Evolutionary conservation across 495 filamentous ascomycete species (phyloP), one percentile per base, ranked within the genome.

Genomic region (Choiromyces venosus): DNA sequence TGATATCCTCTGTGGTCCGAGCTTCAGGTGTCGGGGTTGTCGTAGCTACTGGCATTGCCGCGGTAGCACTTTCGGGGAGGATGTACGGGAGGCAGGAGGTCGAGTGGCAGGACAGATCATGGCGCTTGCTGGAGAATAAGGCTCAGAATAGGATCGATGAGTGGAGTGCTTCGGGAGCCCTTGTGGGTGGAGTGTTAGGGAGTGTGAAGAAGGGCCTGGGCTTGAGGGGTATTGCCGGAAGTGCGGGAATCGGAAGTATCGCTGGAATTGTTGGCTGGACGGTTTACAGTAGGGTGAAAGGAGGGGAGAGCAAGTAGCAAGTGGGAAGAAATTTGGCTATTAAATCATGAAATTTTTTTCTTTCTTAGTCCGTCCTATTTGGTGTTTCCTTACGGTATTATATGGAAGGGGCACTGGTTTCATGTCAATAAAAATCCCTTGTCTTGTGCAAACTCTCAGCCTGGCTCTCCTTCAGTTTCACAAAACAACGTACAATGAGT

Each of bases 31-130:
- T 73, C 29, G 72, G 72, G 1, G 38, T 70, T n/a, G 16, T 76
- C 65, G 67, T 71, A 10, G 42, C n/a, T 7, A 39, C 56, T 12
- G 74, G 72, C 19, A 37, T 83, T 19, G 39, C 4, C 37, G 74
- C 77, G n/a, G 44, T 85, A 10, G 82, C 66, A 39, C 69, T 88
- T 16, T 65, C 81, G 18, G 82, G 40, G 0, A 79, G 85, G 12
- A 89, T 91, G 88, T 82, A 82, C 75, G 85, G 85, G 0, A 79
- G 83, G 33, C 85, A 88, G 76, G 83, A 86, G 64, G 87, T 89
- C 71, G 88, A 90, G 77, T 90, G 89, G 89, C 79, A 86, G 74
- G 88, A 90, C 79, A 84, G 89, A 40, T 82, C 83, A 56, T 91
- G 88, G 88, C 81, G 88, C 37, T 71, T 90, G 66, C 75, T 86